Conservation (phyloP, 768 basidiomycete genomes). For the Lentinula raphanica region DNA sequence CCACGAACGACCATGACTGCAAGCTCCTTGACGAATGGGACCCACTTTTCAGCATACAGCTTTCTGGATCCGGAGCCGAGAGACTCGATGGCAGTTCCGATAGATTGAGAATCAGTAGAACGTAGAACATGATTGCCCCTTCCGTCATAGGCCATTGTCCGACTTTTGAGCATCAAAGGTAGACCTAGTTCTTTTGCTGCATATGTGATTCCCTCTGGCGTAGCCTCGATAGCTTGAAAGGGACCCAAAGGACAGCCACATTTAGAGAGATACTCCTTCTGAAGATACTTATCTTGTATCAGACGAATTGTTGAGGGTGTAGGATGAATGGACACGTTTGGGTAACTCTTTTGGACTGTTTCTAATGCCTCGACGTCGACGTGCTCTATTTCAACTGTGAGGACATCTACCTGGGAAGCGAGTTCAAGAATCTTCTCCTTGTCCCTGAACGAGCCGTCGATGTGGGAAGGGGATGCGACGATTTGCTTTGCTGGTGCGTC, state of each 20-base stretch:
- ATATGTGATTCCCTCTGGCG: slow-evolving; percentile 42
- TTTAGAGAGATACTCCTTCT: slow-evolving; percentile 77
- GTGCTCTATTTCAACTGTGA: slow-evolving; percentile 97
- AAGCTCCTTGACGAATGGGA: slow-evolving; percentile 82
- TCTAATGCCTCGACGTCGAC: slow-evolving; percentile 76
- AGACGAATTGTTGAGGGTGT: slow-evolving; percentile 73
- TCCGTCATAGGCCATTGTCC: slow-evolving; percentile 95
- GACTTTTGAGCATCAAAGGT: slow-evolving; percentile 92
- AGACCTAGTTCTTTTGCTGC: slow-evolving; percentile 63
- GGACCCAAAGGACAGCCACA: slow-evolving; percentile 49
- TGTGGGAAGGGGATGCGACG: slow-evolving; percentile 53
- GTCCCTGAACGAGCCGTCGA: slow-evolving; percentile 88
- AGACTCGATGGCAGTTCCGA: slow-evolving; percentile 26
- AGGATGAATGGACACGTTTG: slow-evolving; percentile 58
- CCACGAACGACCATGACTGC: slow-evolving; percentile 96
- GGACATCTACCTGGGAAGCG: slow-evolving; percentile 73
- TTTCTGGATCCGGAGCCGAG: slow-evolving; percentile 57
- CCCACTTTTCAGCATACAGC: slow-evolving; percentile 93
- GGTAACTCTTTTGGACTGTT: slow-evolving; percentile 40
- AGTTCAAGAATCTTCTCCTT: slow-evolving; percentile 73
- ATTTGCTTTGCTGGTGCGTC: slow-evolving; percentile 88
- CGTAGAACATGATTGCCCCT: slow-evolving; percentile 83
- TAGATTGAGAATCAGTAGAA: slow-evolving; percentile 38
- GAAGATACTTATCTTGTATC: slow-evolving; percentile 82
- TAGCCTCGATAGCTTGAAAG: slow-evolving; percentile 56